Conservation (phyloP, 345 rosid species). For the Anastatica hierochuntica region DNA sequence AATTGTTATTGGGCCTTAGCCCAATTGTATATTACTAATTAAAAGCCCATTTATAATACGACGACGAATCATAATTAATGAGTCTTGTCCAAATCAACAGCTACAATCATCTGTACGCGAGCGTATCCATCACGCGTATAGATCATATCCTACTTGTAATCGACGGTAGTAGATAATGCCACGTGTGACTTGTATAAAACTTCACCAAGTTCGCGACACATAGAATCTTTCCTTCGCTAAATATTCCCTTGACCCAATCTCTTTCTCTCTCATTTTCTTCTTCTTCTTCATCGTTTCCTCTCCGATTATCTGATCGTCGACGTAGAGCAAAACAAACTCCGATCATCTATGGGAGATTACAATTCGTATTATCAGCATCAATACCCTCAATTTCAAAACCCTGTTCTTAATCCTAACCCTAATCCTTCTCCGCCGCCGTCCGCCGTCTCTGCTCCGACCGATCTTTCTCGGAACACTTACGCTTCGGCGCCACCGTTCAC, state of each 20-base stretch:
- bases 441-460: conserved; percentile 25
- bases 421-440: conserved; percentile 30
- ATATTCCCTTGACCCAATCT: conserved; percentile 22
- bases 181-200: neutral
- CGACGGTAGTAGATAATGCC: neutral
- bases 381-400: neutral
- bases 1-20: conserved; percentile 14
- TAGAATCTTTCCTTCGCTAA: neutral
- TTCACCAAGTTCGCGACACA: conserved; percentile 2
- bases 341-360: conserved; percentile 50
- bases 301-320: conserved; percentile 17
- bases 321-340: neutral
- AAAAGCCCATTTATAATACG: too few relatives aligned
- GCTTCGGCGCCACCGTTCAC: conserved; percentile 84
- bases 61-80: neutral
- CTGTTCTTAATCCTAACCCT: conserved; percentile 27
- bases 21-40: neutral
- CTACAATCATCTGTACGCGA: neutral
- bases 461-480: conserved; percentile 38
- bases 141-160: neutral
- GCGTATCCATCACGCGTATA: conserved; percentile 6
- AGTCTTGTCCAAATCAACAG: neutral
- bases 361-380: conserved; percentile 31
- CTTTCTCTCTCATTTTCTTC: neutral
- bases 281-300: conserved; percentile 1